phyloP scores from a whole-genome alignment of 106 monocot genomes.

The Chionographis japonica region DNA sequence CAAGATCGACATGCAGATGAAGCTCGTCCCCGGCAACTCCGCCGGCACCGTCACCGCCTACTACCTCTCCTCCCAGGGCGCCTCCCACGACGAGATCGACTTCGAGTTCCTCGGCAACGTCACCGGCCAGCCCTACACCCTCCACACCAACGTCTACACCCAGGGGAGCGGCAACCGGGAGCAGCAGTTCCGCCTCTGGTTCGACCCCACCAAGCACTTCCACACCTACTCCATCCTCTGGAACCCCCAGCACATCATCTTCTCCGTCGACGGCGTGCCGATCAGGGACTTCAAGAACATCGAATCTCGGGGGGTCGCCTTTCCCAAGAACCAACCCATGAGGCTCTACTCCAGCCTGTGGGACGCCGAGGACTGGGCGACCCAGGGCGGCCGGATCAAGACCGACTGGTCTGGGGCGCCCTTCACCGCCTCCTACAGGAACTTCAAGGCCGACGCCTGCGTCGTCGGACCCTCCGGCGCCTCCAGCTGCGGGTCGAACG shows the following conservation, averaged over 20 bases:
- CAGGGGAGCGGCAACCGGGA: no score
- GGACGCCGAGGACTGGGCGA: slow-evolving; percentile 62
- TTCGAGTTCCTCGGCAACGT: no score
- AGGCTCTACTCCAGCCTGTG: slow-evolving; percentile 56
- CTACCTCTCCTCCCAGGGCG: no score
- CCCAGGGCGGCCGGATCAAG: slow-evolving; percentile 53
- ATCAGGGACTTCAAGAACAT: slow-evolving; percentile 55
- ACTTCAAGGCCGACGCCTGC: slow-evolving; percentile 40
- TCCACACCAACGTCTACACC: no score
- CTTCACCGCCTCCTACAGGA: slow-evolving; percentile 35
- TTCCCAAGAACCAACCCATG: slow-evolving; percentile 49
- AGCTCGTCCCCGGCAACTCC: no score
- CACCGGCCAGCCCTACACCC: no score
- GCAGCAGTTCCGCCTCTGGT: no score
- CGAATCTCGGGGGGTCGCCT: slow-evolving; percentile 33
- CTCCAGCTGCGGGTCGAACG: slow-evolving; percentile 2
- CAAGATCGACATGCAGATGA: no score
- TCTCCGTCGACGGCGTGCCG: slow-evolving; percentile 35
- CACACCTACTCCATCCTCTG: no score
- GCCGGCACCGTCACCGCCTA: no score
- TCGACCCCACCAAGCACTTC: no score
- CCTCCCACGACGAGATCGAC: no score
- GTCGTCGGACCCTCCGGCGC: slow-evolving; percentile 13
- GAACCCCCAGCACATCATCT: slow-evolving; percentile 7
- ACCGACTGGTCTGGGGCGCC: slow-evolving; percentile 57